phyloP scores from a whole-genome alignment of 2,329 filamentous ascomycete species.

The Calonectria pseudoturangicola region DNA sequence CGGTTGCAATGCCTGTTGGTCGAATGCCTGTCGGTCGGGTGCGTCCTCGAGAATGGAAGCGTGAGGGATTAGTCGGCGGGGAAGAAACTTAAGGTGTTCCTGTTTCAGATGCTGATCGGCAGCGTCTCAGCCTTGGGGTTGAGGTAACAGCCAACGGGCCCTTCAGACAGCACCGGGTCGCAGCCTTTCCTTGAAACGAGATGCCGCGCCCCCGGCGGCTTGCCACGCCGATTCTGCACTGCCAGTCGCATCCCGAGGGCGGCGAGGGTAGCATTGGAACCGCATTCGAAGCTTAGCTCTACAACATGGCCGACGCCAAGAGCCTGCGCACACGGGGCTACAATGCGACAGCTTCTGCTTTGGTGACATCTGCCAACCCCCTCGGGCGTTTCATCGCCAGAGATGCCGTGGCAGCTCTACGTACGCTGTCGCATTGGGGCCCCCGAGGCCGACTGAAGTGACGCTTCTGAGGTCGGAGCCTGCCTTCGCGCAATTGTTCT shows the following conservation, averaged over 20 bases:
- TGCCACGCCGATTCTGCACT: conserved; percentile 21
- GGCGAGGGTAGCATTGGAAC: conserved; percentile 31
- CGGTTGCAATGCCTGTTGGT: neutral
- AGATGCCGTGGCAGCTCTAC: conserved; percentile 26
- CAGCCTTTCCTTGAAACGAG: conserved; percentile 27
- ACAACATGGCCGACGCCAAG: neutral
- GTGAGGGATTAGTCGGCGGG: conserved; percentile 8
- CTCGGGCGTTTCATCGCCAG: conserved; percentile 35
- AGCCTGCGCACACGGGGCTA: conserved; percentile 27
- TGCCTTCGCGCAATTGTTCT: conserved; percentile 21
- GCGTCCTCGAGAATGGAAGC: neutral
- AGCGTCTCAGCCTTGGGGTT: conserved; percentile 49
- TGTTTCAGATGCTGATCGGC: conserved; percentile 52
- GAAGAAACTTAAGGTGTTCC: conserved; percentile 36
- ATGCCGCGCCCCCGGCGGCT: conserved; percentile 4
- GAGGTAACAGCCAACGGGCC: conserved; percentile 38
- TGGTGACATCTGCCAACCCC: conserved; percentile 33
- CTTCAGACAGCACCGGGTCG: conserved; percentile 34
- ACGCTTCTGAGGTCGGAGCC: conserved; percentile 28
- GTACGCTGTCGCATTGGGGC: neutral
- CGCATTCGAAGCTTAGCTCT: conserved; percentile 17
- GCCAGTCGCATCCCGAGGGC: conserved; percentile 27
- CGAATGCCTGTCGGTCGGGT: neutral
- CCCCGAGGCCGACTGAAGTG: conserved; percentile 14
- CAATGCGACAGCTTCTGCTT: conserved; percentile 34